Evolutionary conservation across 805 yeast genomes (phyloP).

Genomic region (Candida parachauliodes): DNA sequence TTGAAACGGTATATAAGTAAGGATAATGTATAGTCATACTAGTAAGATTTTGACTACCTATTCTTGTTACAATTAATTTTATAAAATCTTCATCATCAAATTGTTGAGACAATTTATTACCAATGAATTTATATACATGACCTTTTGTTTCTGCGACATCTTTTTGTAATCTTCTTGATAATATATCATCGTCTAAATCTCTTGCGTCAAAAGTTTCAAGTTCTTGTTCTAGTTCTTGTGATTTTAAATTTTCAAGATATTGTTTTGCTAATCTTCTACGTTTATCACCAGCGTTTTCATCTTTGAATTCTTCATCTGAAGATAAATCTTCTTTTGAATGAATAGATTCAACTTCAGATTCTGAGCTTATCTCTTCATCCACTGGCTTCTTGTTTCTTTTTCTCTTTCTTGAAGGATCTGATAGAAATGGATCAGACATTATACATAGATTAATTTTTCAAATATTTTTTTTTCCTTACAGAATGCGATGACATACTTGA

Average conservation of each 20-base stretch:
- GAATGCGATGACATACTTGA: slow-evolving; percentile 8
- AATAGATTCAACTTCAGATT: slow-evolving; percentile 55
- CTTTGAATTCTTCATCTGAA: slow-evolving; percentile 69
- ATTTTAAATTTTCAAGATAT: slow-evolving; percentile 74
- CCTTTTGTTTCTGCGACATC: slow-evolving; percentile 93
- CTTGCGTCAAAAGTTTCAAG: slow-evolving; percentile 68
- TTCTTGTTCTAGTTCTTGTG: slow-evolving; percentile 44
- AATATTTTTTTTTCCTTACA: slow-evolving; percentile 1
- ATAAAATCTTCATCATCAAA: slow-evolving; percentile 30
- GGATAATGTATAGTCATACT: slow-evolving; percentile 55
- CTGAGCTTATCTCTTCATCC: slow-evolving; percentile 55
- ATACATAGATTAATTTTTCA: neutral
- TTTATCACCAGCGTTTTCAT: slow-evolving; percentile 87
- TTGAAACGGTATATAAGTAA: slow-evolving; percentile 73
- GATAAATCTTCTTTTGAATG: slow-evolving; percentile 47
- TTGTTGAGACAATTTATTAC: slow-evolving; percentile 43
- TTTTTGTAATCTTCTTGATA: slow-evolving; percentile 72
- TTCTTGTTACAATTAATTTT: slow-evolving; percentile 45
- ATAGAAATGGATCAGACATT: slow-evolving; percentile 51
- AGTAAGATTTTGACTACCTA: slow-evolving; percentile 59
- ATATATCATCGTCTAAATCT: slow-evolving; percentile 83
- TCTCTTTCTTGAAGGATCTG: slow-evolving; percentile 55
- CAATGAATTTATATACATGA: slow-evolving; percentile 66
- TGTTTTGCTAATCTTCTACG: slow-evolving; percentile 92
- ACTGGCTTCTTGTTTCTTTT: slow-evolving; percentile 30